Base-by-base conservation (phyloP, 2,329 filamentous ascomycete species). In the Fusarium lateritium region DNA sequence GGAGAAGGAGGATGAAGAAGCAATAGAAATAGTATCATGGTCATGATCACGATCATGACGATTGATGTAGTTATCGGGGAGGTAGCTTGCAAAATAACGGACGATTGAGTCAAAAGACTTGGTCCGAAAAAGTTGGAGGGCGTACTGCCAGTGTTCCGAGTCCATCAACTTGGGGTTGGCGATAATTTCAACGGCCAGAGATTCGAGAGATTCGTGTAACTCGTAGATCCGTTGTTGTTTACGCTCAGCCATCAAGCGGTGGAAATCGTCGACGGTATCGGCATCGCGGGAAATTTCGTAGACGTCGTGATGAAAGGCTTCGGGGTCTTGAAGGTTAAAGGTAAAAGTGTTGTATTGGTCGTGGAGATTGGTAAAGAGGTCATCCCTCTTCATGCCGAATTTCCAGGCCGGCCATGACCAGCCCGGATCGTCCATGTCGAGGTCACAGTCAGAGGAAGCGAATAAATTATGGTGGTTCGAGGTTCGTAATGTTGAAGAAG, bases 231-330 rank as follows among this genome's bases (percentile, higher is more conserved):
- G 86, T 71, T 85, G 82, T 33, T 83, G 78, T 78, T 85, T 86
- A 69, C 87, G 86, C 53, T 83, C 79, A 64, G 83, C 81, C 77
- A 89, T 81, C 58, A 87, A 77, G 45, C 78, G 79, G 71, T 89
- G 84, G 72, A 89, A 88, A 71, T 89, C 84, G 46, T 83, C 83
- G 56, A 78, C 65, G n/a, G 83, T 82, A 56, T 79, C 77, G 55
- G 87, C 86, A 54, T 81, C 78, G 73, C 78, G 81, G 36, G 87
- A 86, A 50, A 89, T 83, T 77, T 89, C 87, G 79, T 79, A 87
- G 67, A 89, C 87, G 74, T 89, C 87, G 76, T 88, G 85, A 75
- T 89, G 85, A 65, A 89, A 89, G 53, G 87, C 86, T 65, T 88
- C 84, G 68, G 85, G 84, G 77, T 89, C 87, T 73, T 88, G 86